Percentiles rank a stretch among this genome's conserved stretches.
Evolutionary conservation across 805 yeast species (phyloP).

Genomic region (Kluyveromyces nonfermentans): DNA sequence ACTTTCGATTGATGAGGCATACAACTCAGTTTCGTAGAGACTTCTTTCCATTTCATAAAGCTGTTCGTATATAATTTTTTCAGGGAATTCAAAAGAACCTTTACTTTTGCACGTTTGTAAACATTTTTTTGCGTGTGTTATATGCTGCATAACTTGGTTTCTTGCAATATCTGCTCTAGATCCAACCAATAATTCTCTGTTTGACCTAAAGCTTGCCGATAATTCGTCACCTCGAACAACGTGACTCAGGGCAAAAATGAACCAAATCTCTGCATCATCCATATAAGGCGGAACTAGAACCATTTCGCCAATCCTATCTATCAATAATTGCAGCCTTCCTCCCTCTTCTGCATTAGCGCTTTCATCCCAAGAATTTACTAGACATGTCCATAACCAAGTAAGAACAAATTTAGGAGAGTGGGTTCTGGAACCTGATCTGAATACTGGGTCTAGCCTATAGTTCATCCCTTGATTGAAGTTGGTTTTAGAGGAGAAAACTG

Average conservation of each 20-base stretch:
- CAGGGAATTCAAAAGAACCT: slow-evolving; percentile 14
- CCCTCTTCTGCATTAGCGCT: background rate
- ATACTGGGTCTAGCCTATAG: slow-evolving; percentile 21
- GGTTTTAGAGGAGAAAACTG: slow-evolving; percentile 17
- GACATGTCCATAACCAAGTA: slow-evolving; percentile 23
- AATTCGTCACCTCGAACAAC: slow-evolving; percentile 19
- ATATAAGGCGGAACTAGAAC: slow-evolving; percentile 26
- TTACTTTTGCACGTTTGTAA: slow-evolving; percentile 13
- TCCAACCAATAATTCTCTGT: slow-evolving; percentile 5
- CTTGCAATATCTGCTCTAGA: slow-evolving; percentile 16
- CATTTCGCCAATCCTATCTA: slow-evolving; percentile 23
- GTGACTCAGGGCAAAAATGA: slow-evolving; percentile 21
- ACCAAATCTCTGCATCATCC: slow-evolving; percentile 28
- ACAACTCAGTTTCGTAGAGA: slow-evolving; percentile 6
- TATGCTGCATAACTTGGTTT: slow-evolving; percentile 17
- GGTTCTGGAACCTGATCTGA: slow-evolving; percentile 22
- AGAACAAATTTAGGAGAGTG: slow-evolving; percentile 22
- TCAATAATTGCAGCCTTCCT: slow-evolving; percentile 8
- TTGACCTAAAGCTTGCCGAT: slow-evolving; percentile 10
- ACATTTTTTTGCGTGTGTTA: slow-evolving; percentile 14
- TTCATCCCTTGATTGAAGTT: slow-evolving; percentile 18
- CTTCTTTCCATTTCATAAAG: slow-evolving; percentile 16
- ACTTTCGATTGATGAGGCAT: background rate
- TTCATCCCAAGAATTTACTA: slow-evolving; percentile 5
- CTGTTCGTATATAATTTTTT: slow-evolving; percentile 16